Evolutionary conservation across 2,329 filamentous ascomycete species (phyloP), one percentile per base, ranked within the genome.

Genomic region (Trichoderma polysporum): DNA sequence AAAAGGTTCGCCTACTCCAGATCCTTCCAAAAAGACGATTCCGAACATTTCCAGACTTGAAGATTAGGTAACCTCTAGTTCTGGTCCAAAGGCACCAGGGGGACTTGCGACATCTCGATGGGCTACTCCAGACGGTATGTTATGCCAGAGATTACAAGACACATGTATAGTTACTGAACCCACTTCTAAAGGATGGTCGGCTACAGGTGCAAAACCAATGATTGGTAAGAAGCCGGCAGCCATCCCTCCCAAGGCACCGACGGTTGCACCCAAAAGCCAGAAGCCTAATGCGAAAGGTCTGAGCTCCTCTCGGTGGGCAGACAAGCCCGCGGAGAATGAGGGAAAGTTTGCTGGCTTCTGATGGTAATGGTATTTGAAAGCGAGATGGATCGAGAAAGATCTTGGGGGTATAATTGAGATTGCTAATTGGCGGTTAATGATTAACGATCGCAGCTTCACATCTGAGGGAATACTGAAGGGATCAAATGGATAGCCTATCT

Each of bases 241-340:
- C 1, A 15, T 49, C 3, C 31, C 62, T 41, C 25, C 22, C 8
- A 53, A 53, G n/a, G 35, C 49, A 31, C 15, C 25, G 25, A 37
- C n/a, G 2, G 15, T 31, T 10, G 15, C 7, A 10, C 27, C 41
- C 3, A 31, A 22, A 4, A 50, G 17, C 17, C 5, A 33, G 13
- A 33, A 41, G 13, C 12, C 66, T 7, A 29, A n/a, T 8, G 12
- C 31, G 1, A 47, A 52, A 37, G 70, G 70, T n/a, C 56, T 71
- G 10, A 37, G 63, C 47, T 61, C 70, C n/a, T 71, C 70, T 33
- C 68, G 68, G 54, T 71, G 58, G 70, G 70, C 70, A 33, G 57
- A 62, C 15, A 54, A 49, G 31, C 41, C 62, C 47, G 19, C 47
- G 17, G 49, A 29, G n/a, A 41, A 56, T 22, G 9, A 47, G 17